Conservation (phyloP, 768 basidiomycete genomes). For the Collybia nuda region DNA sequence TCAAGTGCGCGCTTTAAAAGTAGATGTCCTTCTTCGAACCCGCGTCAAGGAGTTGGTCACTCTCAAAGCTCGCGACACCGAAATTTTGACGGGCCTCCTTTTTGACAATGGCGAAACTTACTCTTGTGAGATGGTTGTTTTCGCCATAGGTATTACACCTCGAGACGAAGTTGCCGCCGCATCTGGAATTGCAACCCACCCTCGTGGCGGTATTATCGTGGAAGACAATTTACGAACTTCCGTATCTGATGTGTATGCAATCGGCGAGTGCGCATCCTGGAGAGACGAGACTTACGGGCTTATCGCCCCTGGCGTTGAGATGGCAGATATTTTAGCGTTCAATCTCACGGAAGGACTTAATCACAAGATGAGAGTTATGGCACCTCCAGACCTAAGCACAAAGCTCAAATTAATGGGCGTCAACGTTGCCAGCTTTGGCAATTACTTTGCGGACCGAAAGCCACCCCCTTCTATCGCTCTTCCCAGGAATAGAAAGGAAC, state of each 20-base stretch:
- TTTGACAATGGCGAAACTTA: slow-evolving; percentile 47
- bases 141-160: slow-evolving; percentile 69
- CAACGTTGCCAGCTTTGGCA: slow-evolving; percentile 68
- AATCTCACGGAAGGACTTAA: slow-evolving; percentile 58
- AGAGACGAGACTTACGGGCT: slow-evolving; percentile 67
- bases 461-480: not conserved
- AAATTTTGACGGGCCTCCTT: slow-evolving; percentile 45
- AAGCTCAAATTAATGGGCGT: slow-evolving; percentile 57
- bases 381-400: slow-evolving; percentile 66
- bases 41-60: slow-evolving; percentile 3
- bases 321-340: slow-evolving; percentile 75
- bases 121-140: slow-evolving; percentile 57
- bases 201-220: slow-evolving; percentile 58
- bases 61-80: slow-evolving; percentile 12
- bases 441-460: slow-evolving; percentile 64
- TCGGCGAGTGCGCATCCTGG: slow-evolving; percentile 79
- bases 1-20: slow-evolving; percentile 17
- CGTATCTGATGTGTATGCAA: slow-evolving; percentile 61
- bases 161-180: slow-evolving; percentile 63
- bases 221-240: slow-evolving; percentile 58
- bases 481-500: not conserved
- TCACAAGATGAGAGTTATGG: slow-evolving; percentile 37
- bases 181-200: slow-evolving; percentile 49
- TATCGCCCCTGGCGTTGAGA: slow-evolving; percentile 74
- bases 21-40: slow-evolving; percentile 11